phyloP scores from a whole-genome alignment of 176 grass and related monocot species.

The Carex pumila region DNA sequence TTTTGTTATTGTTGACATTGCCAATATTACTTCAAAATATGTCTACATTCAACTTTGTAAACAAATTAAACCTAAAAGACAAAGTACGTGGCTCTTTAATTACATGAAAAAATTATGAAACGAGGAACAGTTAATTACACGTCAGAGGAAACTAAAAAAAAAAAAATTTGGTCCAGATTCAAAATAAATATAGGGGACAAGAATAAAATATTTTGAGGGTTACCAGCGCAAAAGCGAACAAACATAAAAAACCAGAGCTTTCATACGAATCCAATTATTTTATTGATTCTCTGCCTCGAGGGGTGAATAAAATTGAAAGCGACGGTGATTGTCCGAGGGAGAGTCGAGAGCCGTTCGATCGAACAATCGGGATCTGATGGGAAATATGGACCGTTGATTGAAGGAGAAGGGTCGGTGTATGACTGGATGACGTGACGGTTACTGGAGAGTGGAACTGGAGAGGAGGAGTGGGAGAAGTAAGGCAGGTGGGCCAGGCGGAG shows the following conservation, averaged over 20 bases:
- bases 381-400: not conserved
- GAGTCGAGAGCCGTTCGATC: not conserved
- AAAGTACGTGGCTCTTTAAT: not conserved
- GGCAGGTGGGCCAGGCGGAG: not conserved
- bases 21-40: not conserved
- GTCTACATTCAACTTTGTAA: not conserved
- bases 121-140: not conserved
- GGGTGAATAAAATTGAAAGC: constrained; percentile 5
- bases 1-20: not conserved
- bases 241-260: not conserved
- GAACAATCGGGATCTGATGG: not conserved
- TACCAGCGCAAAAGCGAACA: not conserved
- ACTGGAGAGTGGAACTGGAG: not conserved
- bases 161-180: not conserved
- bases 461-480: not conserved
- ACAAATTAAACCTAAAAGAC: not conserved
- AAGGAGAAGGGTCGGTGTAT: not conserved
- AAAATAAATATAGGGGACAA: not conserved
- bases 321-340: not conserved
- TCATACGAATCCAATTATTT: not conserved
- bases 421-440: not conserved
- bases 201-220: not conserved
- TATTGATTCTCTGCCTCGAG: not conserved
- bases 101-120: not conserved
- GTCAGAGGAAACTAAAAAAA: too few relatives aligned